A percentile compares a stretch with the other conserved stretches of the same genome.
These are phyloP conservation scores for Myriangium duriaei DNA, from an alignment of 2,329 filamentous ascomycete genomes.

Conservation along the genomic window DNA sequence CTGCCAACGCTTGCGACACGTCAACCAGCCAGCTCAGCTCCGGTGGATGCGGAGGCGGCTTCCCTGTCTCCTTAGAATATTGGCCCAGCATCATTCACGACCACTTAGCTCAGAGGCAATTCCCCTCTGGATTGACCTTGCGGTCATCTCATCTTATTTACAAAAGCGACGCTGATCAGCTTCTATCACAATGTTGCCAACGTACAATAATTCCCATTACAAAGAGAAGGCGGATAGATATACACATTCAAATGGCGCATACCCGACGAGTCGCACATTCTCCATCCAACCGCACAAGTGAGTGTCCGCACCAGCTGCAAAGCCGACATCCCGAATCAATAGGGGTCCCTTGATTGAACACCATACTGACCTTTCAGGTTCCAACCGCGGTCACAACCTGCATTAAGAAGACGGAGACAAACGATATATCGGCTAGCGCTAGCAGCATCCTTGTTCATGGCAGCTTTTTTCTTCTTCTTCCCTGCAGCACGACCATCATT, in stretches of 20 bases:
- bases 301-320: too few species aligned
- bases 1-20: too few species aligned
- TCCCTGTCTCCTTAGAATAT: too few species aligned
- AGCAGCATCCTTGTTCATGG: constrained; percentile 41
- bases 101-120: too few species aligned
- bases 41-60: too few species aligned
- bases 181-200: constrained; percentile 6
- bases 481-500: constrained; percentile 56
- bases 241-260: constrained; percentile 13
- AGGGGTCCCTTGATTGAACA: too few species aligned
- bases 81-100: too few species aligned
- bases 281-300: constrained; percentile 15
- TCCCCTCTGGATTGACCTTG: too few species aligned
- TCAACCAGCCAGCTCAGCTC: too few species aligned
- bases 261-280: constrained; percentile 13
- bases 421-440: constrained; percentile 56
- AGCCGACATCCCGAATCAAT: too few species aligned
- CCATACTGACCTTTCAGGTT: constrained; percentile 48
- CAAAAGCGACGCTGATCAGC: too few species aligned
- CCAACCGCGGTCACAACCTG: constrained; percentile 66
- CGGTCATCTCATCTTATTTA: too few species aligned
- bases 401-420: constrained; percentile 59
- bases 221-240: constrained; percentile 11
- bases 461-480: constrained; percentile 60
- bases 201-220: constrained; percentile 3